Conservation (phyloP, 805 yeast genomes). For the Wickerhamia fluorescens region DNA sequence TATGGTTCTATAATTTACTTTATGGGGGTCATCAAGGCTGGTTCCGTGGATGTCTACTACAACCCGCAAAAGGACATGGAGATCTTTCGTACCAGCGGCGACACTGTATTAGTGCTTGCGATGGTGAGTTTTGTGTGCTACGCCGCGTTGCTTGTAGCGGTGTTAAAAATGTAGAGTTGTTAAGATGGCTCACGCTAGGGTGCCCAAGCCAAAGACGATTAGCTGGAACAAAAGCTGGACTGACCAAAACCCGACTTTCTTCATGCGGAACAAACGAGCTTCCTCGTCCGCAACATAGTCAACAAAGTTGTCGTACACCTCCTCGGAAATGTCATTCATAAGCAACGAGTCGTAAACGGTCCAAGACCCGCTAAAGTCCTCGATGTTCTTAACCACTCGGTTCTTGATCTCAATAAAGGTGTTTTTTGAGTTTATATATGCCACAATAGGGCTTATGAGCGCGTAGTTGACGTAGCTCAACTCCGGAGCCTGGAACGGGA, state of each 20-base stretch:
- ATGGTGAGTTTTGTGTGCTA: slow-evolving; percentile 46
- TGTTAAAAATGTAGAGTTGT: slow-evolving; percentile 34
- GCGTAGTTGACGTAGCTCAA: slow-evolving; percentile 90
- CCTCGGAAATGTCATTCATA: slow-evolving; percentile 86
- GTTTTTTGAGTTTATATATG: slow-evolving; percentile 83
- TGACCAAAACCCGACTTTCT: slow-evolving; percentile 90
- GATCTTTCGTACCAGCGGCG: slow-evolving; percentile 56
- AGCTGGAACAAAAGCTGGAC: slow-evolving; percentile 77
- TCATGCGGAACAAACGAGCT: slow-evolving; percentile 60
- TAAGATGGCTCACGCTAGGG: slow-evolving; percentile 20
- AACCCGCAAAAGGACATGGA: slow-evolving; percentile 29
- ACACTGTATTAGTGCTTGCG: slow-evolving; percentile 47
- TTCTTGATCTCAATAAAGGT: slow-evolving; percentile 86
- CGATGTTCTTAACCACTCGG: slow-evolving; percentile 66
- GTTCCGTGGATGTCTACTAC: slow-evolving; percentile 30
- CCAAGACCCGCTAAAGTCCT: slow-evolving; percentile 95
- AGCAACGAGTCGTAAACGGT: slow-evolving; percentile 84
- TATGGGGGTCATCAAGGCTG: slow-evolving; percentile 31
- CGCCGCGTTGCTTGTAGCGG: slow-evolving; percentile 42
- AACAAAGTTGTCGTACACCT: slow-evolving; percentile 86
- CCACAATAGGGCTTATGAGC: slow-evolving; percentile 88
- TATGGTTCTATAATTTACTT: slow-evolving; percentile 44
- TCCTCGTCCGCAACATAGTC: slow-evolving; percentile 86
- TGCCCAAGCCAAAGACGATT: slow-evolving; percentile 75
- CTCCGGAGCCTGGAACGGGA: slow-evolving; percentile 84